Conservation (phyloP, 495 filamentous ascomycete species). For the Aspergillus avenaceus region DNA sequence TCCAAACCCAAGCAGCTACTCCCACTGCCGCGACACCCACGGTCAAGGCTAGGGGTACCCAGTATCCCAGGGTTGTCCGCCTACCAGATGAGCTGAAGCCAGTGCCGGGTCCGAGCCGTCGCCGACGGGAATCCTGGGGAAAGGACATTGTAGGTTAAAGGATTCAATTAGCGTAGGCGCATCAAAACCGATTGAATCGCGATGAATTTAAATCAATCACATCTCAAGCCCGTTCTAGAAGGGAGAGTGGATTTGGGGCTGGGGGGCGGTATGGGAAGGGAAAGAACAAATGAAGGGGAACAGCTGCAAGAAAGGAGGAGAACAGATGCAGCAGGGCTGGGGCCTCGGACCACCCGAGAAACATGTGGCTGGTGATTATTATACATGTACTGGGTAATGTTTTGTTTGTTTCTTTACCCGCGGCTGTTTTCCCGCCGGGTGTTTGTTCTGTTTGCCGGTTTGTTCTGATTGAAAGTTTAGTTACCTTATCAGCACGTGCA, state of each 20-base stretch:
- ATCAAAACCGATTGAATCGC: constrained; percentile 30
- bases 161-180: constrained; percentile 27
- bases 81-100: constrained; percentile 52
- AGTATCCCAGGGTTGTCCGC: constrained; percentile 72
- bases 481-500: too few species aligned
- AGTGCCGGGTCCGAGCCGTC: constrained; percentile 51
- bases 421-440: neutral
- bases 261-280: too few species aligned
- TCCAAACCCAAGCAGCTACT: constrained; percentile 89
- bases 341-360: constrained; percentile 33
- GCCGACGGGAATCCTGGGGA: constrained; percentile 60
- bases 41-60: constrained; percentile 79
- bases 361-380: constrained; percentile 45
- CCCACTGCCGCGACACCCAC: constrained; percentile 80
- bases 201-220: constrained; percentile 33
- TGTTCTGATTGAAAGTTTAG: too few species aligned
- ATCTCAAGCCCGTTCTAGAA: constrained; percentile 25
- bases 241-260: constrained; percentile 6
- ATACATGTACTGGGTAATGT: neutral
- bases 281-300: constrained; percentile 11
- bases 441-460: neutral
- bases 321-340: constrained; percentile 18
- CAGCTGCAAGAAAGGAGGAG: constrained; percentile 25
- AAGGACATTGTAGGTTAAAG: constrained; percentile 61
- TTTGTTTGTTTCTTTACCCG: neutral